Base-by-base conservation (phyloP, 768 basidiomycete genomes). In the Rhodotorula sphaerocarpa region DNA sequence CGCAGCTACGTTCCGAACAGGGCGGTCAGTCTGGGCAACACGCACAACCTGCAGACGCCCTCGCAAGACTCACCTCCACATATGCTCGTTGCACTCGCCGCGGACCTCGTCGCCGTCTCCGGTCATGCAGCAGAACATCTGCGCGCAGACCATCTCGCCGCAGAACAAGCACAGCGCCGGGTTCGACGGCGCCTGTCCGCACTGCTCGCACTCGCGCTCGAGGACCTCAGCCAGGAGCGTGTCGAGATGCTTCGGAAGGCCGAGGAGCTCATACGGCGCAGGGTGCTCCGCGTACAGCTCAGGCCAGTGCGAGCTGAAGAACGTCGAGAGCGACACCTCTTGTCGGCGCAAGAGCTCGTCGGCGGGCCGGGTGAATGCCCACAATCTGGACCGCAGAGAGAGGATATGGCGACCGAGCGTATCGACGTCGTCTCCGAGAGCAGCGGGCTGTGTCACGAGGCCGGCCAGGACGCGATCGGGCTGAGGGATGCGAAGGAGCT, bases 31-130 rank as follows among this genome's bases (percentile, higher is more conserved):
- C 11, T 28, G 14, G 55, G 31, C 42, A 34, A 20, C 10, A n/a
- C n/a, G n/a, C n/a, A n/a, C n/a, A n/a, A n/a, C n/a, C n/a, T n/a
- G n/a, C 36, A 36, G 55, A 54, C 34, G 47, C 60, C 28, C 21
- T 1, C 25, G 31, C 27, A 9, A 34, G 11, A 84, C 90, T 73
- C 73, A 95, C 93, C 88, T 86, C 81, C 90, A 80, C 54, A 86
- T 88, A 73, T 97, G 95, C 80, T 87, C 82, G 74, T 96, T 99
- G 74, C 92, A 96, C 73, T 99, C 93, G 33, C 93, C 95, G 30
- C 85, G 78, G 44, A 78, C 77, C 23, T 77, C 75, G 28, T 84
- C 82, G 33, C 83, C 61, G 57, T 65, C 72, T 42, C 50, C 70
- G 66, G 90, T 90, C 67, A 80, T 78, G 74, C 95, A 99, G 72